These are phyloP conservation scores for Pythium oligandrum DNA, from an alignment of 352 stramenopile species.

Conservation along the genomic window DNA sequence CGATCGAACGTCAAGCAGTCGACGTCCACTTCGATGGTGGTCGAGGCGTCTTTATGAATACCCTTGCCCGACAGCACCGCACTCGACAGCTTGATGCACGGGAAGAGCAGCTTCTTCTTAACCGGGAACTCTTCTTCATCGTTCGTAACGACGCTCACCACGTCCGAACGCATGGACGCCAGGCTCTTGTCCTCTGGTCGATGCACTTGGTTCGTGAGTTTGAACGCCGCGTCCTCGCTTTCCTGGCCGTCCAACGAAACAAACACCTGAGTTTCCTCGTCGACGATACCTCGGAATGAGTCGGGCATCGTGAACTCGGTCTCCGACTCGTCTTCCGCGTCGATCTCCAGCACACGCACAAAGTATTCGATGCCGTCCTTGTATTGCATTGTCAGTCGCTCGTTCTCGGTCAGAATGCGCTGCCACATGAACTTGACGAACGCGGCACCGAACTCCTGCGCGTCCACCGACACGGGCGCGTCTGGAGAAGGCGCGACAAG, in stretches of 20 bases:
- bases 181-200: constrained; percentile 24
- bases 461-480: constrained; percentile 35
- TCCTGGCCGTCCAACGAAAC: constrained; percentile 47
- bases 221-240: constrained; percentile 19
- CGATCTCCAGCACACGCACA: constrained; percentile 63
- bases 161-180: constrained; percentile 44
- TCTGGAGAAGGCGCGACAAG: constrained; percentile 9
- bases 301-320: constrained; percentile 85
- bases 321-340: constrained; percentile 64
- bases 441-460: constrained; percentile 38
- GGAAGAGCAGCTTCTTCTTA: constrained; percentile 86
- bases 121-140: constrained; percentile 89
- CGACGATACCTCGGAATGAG: constrained; percentile 61
- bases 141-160: constrained; percentile 74
- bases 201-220: constrained; percentile 31
- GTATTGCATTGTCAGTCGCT: constrained; percentile 57
- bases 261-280: constrained; percentile 54
- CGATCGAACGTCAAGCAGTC: constrained; percentile 89
- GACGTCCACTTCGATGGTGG: constrained; percentile 63
- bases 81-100: constrained; percentile 84
- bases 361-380: constrained; percentile 56
- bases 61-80: constrained; percentile 70
- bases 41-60: constrained; percentile 66
- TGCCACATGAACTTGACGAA: constrained; percentile 54
- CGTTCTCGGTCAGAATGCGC: constrained; percentile 75